A percentile compares a stretch with the other conserved stretches of the same genome.
These are phyloP conservation scores for Aquilaria agallochum DNA, from an alignment of 441 rosid genomes.

Conservation along the genomic window DNA sequence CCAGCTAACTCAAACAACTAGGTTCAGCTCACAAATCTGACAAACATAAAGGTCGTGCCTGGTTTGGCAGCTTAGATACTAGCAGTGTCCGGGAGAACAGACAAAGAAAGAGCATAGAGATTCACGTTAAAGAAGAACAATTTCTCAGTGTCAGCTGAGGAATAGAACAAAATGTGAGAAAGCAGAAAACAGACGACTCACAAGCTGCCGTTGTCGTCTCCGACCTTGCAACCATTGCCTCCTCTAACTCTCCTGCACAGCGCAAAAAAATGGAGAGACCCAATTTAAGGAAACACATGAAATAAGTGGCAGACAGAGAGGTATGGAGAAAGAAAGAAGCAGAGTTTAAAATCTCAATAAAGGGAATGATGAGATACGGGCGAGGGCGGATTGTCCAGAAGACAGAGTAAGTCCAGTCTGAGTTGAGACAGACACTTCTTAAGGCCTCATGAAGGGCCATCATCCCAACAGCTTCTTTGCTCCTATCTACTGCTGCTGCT, in stretches of 20 bases:
- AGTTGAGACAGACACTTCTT: conserved; percentile 88
- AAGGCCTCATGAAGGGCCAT: conserved; percentile 99
- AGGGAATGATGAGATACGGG: conserved; percentile 46
- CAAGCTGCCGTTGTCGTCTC: conserved; percentile 98
- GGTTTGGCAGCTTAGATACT: conserved; percentile 8
- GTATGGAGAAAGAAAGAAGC: conserved; percentile 11
- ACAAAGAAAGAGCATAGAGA: conserved; percentile 2
- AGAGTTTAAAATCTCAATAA: conserved; percentile 6
- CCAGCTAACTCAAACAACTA: neutral
- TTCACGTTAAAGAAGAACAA: neutral
- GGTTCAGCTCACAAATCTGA: neutral
- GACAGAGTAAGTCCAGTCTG: conserved; percentile 99
- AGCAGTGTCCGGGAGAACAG: neutral
- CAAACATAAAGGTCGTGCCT: conserved; percentile 4
- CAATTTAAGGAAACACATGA: conserved; percentile 28
- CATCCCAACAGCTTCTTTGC: conserved; percentile 99
- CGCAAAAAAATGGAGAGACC: conserved; percentile 19
- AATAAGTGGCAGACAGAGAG: conserved; percentile 11
- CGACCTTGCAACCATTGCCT: conserved; percentile 96
- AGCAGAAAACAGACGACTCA: conserved; percentile 34
- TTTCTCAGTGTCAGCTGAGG: conserved; percentile 18
- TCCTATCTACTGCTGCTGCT: conserved; percentile 90
- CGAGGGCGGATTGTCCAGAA: conserved; percentile 99
- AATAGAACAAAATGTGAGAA: conserved; percentile 14
- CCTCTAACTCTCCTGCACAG: conserved; percentile 88